Conservation (phyloP, 2,329 filamentous ascomycete species). For the Pyrenophora teres region DNA sequence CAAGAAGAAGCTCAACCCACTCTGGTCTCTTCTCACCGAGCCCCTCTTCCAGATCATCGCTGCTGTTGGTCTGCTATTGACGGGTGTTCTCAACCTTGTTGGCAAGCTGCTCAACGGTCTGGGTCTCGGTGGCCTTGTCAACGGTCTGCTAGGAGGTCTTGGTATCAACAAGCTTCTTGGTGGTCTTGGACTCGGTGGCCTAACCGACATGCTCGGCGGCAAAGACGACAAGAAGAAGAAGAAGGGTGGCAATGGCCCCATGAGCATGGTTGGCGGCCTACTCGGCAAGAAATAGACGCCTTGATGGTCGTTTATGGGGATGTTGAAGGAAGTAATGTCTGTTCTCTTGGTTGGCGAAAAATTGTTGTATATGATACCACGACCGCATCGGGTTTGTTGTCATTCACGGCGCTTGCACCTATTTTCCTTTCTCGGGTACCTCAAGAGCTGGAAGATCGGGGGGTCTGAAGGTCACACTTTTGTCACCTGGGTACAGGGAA, state of each 20-base stretch:
- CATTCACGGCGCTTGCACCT: neutral
- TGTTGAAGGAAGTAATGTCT: constrained; percentile 19
- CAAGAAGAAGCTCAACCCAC: constrained; percentile 91
- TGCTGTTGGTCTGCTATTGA: constrained; percentile 80
- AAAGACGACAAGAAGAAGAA: constrained; percentile 58
- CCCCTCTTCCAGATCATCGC: constrained; percentile 92
- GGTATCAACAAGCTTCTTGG: constrained; percentile 77
- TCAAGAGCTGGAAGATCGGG: constrained; percentile 37
- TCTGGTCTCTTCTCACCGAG: constrained; percentile 82
- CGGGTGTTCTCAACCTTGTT: constrained; percentile 82
- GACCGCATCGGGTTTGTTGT: neutral
- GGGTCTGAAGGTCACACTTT: constrained; percentile 33
- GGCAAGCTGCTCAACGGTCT: constrained; percentile 79
- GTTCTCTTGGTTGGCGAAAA: constrained; percentile 18
- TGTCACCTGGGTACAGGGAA: neutral
- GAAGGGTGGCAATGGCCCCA: constrained; percentile 42
- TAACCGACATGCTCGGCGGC: constrained; percentile 59
- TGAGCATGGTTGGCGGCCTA: constrained; percentile 56
- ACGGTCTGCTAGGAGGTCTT: constrained; percentile 75
- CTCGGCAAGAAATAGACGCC: constrained; percentile 48
- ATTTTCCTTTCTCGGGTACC: neutral
- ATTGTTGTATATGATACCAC: constrained; percentile 29
- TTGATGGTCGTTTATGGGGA: neutral
- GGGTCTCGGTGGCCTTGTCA: constrained; percentile 79
- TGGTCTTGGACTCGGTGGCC: constrained; percentile 67